phyloP scores from a whole-genome alignment of 2,329 filamentous ascomycete genomes.

The Arthroderma sp. region DNA sequence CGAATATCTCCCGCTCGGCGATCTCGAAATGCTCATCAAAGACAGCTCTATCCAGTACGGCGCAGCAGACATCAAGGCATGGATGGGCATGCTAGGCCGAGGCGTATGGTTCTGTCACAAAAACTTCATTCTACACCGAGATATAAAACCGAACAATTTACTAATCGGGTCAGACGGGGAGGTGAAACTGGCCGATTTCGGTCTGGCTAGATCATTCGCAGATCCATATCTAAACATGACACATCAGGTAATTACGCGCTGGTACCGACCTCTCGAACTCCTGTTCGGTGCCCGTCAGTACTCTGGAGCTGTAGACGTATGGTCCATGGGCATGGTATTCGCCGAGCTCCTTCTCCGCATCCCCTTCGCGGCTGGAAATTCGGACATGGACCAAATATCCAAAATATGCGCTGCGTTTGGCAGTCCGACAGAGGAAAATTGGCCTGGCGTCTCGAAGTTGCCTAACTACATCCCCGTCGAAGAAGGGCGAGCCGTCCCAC shows the following conservation, averaged over 20 bases:
- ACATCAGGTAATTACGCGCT: slow-evolving; percentile 85
- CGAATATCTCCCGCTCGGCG: slow-evolving; percentile 84
- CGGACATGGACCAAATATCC: slow-evolving; percentile 72
- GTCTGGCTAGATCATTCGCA: slow-evolving; percentile 76
- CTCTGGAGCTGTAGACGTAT: slow-evolving; percentile 80
- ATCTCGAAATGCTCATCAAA: slow-evolving; percentile 87
- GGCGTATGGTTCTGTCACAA: slow-evolving; percentile 96
- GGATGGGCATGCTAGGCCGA: slow-evolving; percentile 94
- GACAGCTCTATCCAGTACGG: slow-evolving; percentile 74
- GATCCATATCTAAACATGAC: slow-evolving; percentile 87
- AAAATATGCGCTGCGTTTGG: slow-evolving; percentile 77
- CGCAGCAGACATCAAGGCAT: slow-evolving; percentile 84
- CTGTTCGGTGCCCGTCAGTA: slow-evolving; percentile 86
- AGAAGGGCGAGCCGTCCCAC: slow-evolving; percentile 40
- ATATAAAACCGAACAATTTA: slow-evolving; percentile 98
- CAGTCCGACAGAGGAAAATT: slow-evolving; percentile 84
- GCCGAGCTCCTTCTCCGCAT: slow-evolving; percentile 75
- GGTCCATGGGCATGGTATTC: slow-evolving; percentile 86
- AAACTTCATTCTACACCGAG: slow-evolving; percentile 83
- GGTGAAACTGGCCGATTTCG: slow-evolving; percentile 95
- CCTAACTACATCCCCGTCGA: slow-evolving; percentile 65
- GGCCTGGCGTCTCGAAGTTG: slow-evolving; percentile 78
- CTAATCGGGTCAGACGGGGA: slow-evolving; percentile 86
- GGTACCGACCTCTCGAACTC: slow-evolving; percentile 91
- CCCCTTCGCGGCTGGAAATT: slow-evolving; percentile 71